Evolutionary conservation across 2,329 filamentous ascomycete species (phyloP), one percentile per base, ranked within the genome.

Genomic region (Tolypocladium endophyticum): DNA sequence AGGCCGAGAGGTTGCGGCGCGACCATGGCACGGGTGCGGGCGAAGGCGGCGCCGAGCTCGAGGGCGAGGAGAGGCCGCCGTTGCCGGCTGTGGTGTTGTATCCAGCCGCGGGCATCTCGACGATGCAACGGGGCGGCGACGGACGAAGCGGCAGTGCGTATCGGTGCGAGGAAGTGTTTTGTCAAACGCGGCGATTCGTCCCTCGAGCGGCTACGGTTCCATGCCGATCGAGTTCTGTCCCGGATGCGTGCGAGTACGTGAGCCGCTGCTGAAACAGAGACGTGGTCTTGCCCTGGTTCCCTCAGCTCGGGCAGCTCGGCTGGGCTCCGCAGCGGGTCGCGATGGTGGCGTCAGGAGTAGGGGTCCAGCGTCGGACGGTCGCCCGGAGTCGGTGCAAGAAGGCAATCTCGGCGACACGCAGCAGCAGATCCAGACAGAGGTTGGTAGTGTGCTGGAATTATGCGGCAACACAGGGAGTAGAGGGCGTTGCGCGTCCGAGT

Each of bases 51-150:
- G 47, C 36, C 7, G 57, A 55, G 20, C 25, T 55, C 43, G 62
- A 41, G 57, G 38, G 54, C 55, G 61, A 56, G 8, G 61, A n/a
- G 50, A 53, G 50, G 59, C 23, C 61, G 58, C 33, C 61, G 53
- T 23, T 54, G 57, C 11, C 18, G 56, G 50, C 50, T 4, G 57
- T n/a, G 47, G 35, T 20, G 25, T 18, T 14, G 30, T 39, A 30
- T 52, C 45, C 41, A n/a, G 56, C 43, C 56, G 50, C 30, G 30
- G 50, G 50, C 50, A 53, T 53, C 30, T n/a, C 20, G 9, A 30
- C 9, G 28, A 52, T 33, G 47, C 25, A 25, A 4, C 14, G 16
- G 50, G 50, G 50, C 30, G 50, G 6, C 30, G 39, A 25, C 25
- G 16, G 45, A 50, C 25, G 45, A 20, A 18, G 25, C 23, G 7